Base-by-base conservation (phyloP, 352 stramenopile species). In the Pilasporangium apinafurcum region DNA sequence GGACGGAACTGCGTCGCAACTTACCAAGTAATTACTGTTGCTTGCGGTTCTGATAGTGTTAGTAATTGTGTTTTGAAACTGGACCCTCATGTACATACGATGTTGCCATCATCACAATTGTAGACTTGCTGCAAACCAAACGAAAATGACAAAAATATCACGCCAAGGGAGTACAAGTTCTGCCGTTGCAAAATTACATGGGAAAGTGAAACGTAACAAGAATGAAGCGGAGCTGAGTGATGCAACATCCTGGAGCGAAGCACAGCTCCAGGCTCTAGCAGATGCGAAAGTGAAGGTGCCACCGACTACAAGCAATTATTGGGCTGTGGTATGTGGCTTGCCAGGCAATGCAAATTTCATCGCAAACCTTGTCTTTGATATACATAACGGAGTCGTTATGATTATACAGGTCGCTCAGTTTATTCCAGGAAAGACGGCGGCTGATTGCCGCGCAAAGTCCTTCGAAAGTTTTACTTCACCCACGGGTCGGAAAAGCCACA, bases 291-390 rank as follows among this genome's bases (percentile, higher is more conserved):
- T 73, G 22, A 45, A 73, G 30, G 68, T 90, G n/a, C 61, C 68
- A 8, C 84, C 78, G 20, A 87, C 71, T 10, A 65, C 56, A 7
- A 36, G 54, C 4, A 85, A 84, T 33, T 90, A 86, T 26, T 90
- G 77, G 77, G 65, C 37, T 1, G 59, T 86, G 44, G 77, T 71
- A 5, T 18, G 44, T 41, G 14, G n/a, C 21, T 25, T 27, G 17
- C 31, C 1, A 40, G 7, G 10, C 25, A 3, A 13, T 32, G n/a
- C 10, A 13, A 21, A 22, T 36, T 10, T 24, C 5, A 20, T 5
- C 5, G 20, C 13, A 41, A 27, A 40, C 9, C 17, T 8, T 33
- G 14, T n/a, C 6, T 17, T 51, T 28, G 6, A 26, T 46, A 24
- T 2, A 13, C 18, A 14, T n/a, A n/a, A n/a, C n/a, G n/a, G n/a